Conservation (phyloP, 495 filamentous ascomycete genomes). For the Penicillium ucsense region DNA sequence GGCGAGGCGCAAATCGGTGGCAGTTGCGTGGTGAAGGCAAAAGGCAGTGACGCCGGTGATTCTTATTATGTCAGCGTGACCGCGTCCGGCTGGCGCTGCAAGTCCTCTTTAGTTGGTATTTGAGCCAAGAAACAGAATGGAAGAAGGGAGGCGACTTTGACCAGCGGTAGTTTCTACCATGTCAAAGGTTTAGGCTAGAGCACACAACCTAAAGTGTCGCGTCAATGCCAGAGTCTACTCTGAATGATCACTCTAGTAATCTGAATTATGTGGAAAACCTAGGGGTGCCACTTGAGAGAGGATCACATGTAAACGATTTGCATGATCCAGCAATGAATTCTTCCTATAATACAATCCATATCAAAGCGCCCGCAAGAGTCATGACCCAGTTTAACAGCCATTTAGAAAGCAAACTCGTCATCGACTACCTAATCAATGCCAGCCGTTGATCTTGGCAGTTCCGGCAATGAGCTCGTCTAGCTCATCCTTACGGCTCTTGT, state of each 20-base stretch:
- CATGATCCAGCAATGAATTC: slow-evolving; percentile 1
- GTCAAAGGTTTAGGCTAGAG: too few relatives aligned
- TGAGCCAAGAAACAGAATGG: background rate
- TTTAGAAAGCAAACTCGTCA: background rate
- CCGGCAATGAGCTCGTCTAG: slow-evolving; percentile 49
- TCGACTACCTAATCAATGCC: slow-evolving; percentile 24
- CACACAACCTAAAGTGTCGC: too few relatives aligned
- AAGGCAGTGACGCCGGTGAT: slow-evolving; percentile 3
- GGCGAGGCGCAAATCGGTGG: slow-evolving; percentile 17
- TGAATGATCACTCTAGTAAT: too few relatives aligned
- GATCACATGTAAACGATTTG: background rate
- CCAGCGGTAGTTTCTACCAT: too few relatives aligned
- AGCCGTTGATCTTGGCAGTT: slow-evolving; percentile 32
- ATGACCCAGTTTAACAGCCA: slow-evolving; percentile 5
- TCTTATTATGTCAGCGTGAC: slow-evolving; percentile 7
- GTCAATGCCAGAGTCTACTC: too few relatives aligned
- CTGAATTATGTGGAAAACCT: too few relatives aligned
- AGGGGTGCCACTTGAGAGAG: too few relatives aligned
- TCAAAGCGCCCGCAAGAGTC: slow-evolving; percentile 6
- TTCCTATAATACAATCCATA: slow-evolving; percentile 4
- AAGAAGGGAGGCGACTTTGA: too few relatives aligned
- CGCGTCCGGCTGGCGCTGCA: slow-evolving; percentile 1
- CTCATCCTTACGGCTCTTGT: slow-evolving; percentile 66
- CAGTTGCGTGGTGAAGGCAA: slow-evolving; percentile 13
- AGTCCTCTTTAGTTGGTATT: background rate